These are phyloP conservation scores for Chlorophyllum brunneum DNA, from an alignment of 768 basidiomycete genomes.

Conservation along the genomic window DNA sequence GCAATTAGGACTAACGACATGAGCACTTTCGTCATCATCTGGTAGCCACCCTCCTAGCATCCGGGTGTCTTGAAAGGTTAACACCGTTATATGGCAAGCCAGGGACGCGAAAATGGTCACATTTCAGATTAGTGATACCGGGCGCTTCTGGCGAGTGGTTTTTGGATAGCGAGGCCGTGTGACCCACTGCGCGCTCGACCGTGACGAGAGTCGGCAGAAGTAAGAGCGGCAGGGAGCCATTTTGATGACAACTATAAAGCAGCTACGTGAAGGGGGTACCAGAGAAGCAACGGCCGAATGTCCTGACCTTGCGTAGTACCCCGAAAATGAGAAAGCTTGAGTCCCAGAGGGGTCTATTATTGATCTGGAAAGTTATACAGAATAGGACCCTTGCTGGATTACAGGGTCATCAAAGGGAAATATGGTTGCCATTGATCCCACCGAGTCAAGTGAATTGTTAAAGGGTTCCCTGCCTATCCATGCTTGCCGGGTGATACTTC, in stretches of 20 bases:
- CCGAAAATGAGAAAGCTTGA: constrained; percentile 47
- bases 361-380: too few species aligned
- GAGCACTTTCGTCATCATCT: constrained; percentile 38
- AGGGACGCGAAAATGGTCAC: constrained; percentile 40
- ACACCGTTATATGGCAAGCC: constrained; percentile 31
- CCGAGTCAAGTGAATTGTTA: constrained; percentile 30
- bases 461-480: constrained; percentile 39
- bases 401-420: constrained; percentile 38
- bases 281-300: neutral
- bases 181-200: constrained; percentile 33
- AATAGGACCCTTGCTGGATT: too few species aligned
- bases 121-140: constrained; percentile 48
- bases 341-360: constrained; percentile 40
- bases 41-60: constrained; percentile 51
- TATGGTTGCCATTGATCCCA: constrained; percentile 49
- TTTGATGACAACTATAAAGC: constrained; percentile 39
- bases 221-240: constrained; percentile 50
- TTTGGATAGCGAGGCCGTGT: constrained; percentile 41
- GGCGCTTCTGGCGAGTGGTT: constrained; percentile 38
- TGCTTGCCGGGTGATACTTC: constrained; percentile 24
- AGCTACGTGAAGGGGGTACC: neutral
- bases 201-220: constrained; percentile 54
- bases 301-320: constrained; percentile 43
- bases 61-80: constrained; percentile 44
- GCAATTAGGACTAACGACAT: constrained; percentile 30